Percentiles rank a stretch among this genome's conserved stretches.
Evolutionary conservation across 768 basidiomycete species (phyloP).

Genomic region (Phanerochaete carnosa): DNA sequence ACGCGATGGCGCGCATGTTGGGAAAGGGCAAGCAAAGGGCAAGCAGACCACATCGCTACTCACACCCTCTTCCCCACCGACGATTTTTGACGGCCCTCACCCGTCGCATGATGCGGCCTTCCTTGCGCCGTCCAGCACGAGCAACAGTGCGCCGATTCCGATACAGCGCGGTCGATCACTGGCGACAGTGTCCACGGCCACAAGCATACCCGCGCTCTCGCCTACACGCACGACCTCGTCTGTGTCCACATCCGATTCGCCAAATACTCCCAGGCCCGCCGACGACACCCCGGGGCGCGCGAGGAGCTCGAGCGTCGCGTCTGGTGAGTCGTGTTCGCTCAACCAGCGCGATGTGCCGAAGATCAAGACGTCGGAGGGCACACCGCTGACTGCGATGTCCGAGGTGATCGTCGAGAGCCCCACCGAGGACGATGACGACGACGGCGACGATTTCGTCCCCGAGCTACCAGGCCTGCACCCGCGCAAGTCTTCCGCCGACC

Average conservation of each 20-base stretch:
- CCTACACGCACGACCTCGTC: constrained; percentile 23
- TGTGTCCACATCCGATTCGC: constrained; percentile 13
- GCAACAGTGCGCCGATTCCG: not conserved
- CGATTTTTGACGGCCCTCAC: not conserved
- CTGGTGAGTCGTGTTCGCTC: constrained; percentile 1
- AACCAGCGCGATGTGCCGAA: constrained; percentile 14
- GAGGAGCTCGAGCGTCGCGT: not conserved
- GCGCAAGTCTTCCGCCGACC: not conserved
- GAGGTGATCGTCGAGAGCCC: constrained; percentile 35
- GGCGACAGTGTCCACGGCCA: not conserved
- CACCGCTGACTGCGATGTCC: constrained; percentile 7
- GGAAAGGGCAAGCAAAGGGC: not conserved
- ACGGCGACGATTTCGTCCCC: not conserved
- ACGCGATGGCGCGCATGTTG: not conserved
- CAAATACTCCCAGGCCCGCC: constrained; percentile 18
- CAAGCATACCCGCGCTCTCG: constrained; percentile 21
- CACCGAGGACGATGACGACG: constrained; percentile 24
- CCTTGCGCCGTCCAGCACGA: not conserved
- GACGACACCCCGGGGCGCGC: not conserved
- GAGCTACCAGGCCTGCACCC: not conserved
- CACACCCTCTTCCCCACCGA: not conserved
- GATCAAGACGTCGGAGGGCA: not conserved
- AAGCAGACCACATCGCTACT: no score
- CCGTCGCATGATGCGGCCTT: not conserved
- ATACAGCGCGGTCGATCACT: not conserved